These are phyloP conservation scores for Salix suchowensis DNA, from an alignment of 345 rosid genomes.

Conservation along the genomic window DNA sequence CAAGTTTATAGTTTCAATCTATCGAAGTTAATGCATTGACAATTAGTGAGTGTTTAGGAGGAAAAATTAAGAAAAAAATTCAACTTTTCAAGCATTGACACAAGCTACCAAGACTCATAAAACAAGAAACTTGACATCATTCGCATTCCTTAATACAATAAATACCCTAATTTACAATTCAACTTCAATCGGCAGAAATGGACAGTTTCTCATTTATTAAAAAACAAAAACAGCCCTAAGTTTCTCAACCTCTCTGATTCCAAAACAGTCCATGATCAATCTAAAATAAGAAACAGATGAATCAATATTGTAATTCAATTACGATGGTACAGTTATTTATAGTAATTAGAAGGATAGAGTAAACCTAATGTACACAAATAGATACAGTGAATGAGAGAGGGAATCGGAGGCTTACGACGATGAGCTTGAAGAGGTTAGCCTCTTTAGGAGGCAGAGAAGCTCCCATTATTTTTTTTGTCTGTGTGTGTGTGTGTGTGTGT, in stretches of 20 bases:
- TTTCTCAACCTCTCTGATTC: neutral
- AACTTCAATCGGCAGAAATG: neutral
- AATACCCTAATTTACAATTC: neutral
- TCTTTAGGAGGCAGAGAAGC: conserved; percentile 98
- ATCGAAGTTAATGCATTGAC: neutral
- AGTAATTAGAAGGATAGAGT: neutral
- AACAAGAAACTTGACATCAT: neutral
- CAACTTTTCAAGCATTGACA: neutral
- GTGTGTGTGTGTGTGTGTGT: too few species aligned
- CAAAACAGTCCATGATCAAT: neutral
- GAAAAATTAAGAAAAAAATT: neutral
- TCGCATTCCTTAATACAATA: neutral
- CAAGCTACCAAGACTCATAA: neutral
- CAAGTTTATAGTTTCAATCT: neutral
- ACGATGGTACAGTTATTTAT: neutral
- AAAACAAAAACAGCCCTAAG: neutral
- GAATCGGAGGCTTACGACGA: conserved; percentile 70
- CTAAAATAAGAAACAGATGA: neutral
- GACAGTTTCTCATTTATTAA: neutral
- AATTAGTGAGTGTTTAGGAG: neutral
- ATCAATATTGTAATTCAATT: neutral
- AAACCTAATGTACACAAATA: neutral
- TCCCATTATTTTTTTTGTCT: conserved; percentile 58
- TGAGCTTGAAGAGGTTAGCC: conserved; percentile 99
- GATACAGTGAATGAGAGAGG: neutral